A percentile compares a stretch with the other conserved stretches of the same genome.
phyloP scores from a whole-genome alignment of 2,329 filamentous ascomycete genomes.

The Stylonectria norvegica region DNA sequence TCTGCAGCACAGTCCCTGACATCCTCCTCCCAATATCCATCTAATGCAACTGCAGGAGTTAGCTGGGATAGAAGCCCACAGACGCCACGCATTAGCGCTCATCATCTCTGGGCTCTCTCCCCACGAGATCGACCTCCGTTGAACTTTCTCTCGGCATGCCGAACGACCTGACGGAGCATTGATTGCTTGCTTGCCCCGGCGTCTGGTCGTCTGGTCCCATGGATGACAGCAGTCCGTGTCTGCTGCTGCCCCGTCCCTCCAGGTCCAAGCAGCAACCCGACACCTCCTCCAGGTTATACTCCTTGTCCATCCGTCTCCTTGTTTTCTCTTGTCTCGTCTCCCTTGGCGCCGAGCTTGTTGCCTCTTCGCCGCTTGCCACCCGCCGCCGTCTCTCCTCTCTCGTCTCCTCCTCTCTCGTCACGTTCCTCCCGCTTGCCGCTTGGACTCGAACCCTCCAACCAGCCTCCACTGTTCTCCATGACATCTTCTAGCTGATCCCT shows the following conservation, averaged over 20 bases:
- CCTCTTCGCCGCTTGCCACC: no score
- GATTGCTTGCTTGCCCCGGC: no score
- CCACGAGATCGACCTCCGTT: slow-evolving; percentile 20
- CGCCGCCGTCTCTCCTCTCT: background rate
- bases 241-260: no score
- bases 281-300: no score
- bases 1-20: slow-evolving; percentile 11
- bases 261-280: no score
- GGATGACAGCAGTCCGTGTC: no score
- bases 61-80: slow-evolving; percentile 15
- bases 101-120: slow-evolving; percentile 20
- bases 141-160: background rate
- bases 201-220: no score
- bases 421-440: slow-evolving; percentile 5
- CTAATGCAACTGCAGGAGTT: no score
- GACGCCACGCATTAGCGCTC: slow-evolving; percentile 24
- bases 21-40: slow-evolving; percentile 15
- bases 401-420: slow-evolving; percentile 7
- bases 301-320: slow-evolving; percentile 2
- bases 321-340: slow-evolving; percentile 10
- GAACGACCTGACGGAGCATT: no score
- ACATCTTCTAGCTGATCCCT: slow-evolving; percentile 8
- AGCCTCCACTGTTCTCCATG: slow-evolving; percentile 2
- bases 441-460: slow-evolving; percentile 3
- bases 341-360: no score